Conservation (phyloP, 73 alveolate species). For the Paramecium biaurelia region DNA sequence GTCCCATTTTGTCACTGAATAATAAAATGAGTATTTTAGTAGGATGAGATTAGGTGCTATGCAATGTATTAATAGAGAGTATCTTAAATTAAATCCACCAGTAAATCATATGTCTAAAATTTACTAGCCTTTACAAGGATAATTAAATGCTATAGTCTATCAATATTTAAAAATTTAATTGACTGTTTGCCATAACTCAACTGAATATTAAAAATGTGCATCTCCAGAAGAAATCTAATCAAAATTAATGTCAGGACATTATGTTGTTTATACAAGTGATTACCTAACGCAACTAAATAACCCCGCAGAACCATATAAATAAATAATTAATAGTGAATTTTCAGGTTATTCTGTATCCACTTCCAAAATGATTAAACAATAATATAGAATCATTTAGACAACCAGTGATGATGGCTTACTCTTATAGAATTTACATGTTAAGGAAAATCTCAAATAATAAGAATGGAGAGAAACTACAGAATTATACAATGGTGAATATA, state of each 20-base stretch:
- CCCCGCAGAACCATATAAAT: background rate
- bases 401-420: background rate
- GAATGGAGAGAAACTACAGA: background rate
- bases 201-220: background rate
- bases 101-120: background rate
- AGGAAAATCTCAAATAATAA: background rate
- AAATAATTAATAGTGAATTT: background rate
- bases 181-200: background rate
- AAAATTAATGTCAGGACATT: background rate
- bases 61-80: background rate
- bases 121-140: background rate
- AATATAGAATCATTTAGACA: background rate
- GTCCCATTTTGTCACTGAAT: background rate
- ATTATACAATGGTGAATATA: background rate
- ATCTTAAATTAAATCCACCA: background rate
- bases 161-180: background rate
- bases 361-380: background rate
- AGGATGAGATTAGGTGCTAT: background rate
- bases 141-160: background rate
- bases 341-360: background rate
- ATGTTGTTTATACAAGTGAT: conserved; percentile 22
- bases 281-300: background rate
- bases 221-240: background rate
- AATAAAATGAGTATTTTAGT: background rate
- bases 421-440: background rate